Percentiles rank a stretch among this genome's conserved stretches.
These are phyloP conservation scores for Gaultheria prostrata DNA, from an alignment of 148 eudicot genomes.

Conservation along the genomic window DNA sequence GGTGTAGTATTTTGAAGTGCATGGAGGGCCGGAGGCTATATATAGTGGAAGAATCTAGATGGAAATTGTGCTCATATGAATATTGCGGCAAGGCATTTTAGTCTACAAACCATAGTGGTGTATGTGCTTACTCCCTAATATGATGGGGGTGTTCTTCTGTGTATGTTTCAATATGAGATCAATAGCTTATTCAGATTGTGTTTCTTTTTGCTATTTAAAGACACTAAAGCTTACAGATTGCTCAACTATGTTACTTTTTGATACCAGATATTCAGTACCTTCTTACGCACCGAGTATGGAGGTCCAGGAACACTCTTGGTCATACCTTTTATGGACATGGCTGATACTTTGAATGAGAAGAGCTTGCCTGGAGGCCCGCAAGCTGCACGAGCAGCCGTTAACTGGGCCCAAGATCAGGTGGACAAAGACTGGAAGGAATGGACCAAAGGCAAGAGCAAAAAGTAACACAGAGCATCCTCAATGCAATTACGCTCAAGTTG, in stretches of 20 bases:
- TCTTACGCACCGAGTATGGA: slow-evolving; percentile 83
- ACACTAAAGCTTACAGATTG: background rate
- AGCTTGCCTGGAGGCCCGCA: slow-evolving; percentile 87
- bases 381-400: slow-evolving; percentile 79
- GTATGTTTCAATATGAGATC: too few species aligned
- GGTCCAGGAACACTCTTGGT: slow-evolving; percentile 91
- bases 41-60: background rate
- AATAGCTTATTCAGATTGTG: background rate
- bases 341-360: slow-evolving; percentile 66
- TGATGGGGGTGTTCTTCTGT: background rate
- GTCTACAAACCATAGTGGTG: background rate
- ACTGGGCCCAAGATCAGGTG: slow-evolving; percentile 78
- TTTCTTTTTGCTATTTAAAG: background rate
- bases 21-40: background rate
- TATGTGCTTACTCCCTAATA: too few species aligned
- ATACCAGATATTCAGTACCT: slow-evolving; percentile 55
- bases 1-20: background rate
- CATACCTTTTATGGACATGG: slow-evolving; percentile 82
- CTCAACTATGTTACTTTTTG: background rate
- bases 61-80: background rate
- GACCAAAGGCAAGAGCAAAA: slow-evolving; percentile 22
- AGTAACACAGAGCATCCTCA: background rate
- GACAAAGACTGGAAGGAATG: slow-evolving; percentile 90
- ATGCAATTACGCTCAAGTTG: background rate
- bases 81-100: background rate